Evolutionary conservation across 208 protist genomes (phyloP).

Genomic region (Trypanosoma avium): DNA sequence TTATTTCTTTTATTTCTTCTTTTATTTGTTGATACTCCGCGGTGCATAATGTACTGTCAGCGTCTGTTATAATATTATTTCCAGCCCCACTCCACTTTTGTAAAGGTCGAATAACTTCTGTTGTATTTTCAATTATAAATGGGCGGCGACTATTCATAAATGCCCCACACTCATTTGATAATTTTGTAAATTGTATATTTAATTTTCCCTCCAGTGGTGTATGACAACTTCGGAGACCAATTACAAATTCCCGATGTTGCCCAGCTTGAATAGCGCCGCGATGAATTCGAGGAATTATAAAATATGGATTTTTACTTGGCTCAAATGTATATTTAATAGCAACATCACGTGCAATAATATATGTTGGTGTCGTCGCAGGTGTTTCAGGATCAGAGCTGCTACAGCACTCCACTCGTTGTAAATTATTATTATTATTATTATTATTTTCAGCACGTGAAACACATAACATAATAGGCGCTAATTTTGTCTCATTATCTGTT

Average conservation of each 20-base stretch:
- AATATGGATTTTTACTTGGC: constrained; percentile 41
- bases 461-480: constrained; percentile 55
- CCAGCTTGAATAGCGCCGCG: constrained; percentile 14
- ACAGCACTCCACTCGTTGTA: constrained; percentile 19
- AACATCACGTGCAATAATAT: constrained; percentile 46
- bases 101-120: constrained; percentile 3
- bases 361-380: constrained; percentile 39
- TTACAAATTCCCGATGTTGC: constrained; percentile 33
- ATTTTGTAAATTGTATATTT: constrained; percentile 33
- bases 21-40: no score
- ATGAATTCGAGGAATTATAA: constrained; percentile 56
- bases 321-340: constrained; percentile 54
- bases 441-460: constrained; percentile 28
- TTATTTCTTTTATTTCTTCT: no score
- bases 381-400: constrained; percentile 40
- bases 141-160: constrained; percentile 36
- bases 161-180: constrained; percentile 16
- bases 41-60: constrained; percentile 4
- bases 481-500: constrained; percentile 27
- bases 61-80: not conserved
- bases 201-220: constrained; percentile 34
- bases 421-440: no score
- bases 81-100: constrained; percentile 21
- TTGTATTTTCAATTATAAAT: constrained; percentile 14
- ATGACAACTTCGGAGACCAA: constrained; percentile 38